Evolutionary conservation across 116 monocot genomes (phyloP), one percentile per base, ranked within the genome.

Genomic region (Zostera marina): DNA sequence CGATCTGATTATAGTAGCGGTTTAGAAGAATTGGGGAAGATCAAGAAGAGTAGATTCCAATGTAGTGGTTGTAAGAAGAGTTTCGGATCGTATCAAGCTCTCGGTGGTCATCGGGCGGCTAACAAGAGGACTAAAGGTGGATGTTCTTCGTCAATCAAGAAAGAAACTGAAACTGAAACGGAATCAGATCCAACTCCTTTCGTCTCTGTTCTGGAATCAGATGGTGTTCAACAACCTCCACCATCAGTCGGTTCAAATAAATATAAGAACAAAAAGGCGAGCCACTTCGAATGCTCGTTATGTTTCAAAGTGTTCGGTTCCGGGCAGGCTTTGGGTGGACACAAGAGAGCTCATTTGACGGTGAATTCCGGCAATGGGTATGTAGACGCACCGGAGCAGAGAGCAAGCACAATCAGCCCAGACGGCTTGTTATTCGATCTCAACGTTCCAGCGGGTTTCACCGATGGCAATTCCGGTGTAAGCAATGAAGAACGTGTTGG

Each of bases 81-180:
- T 24, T 83, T 83, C 64, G 26, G 44, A 5, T 72, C 79, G 47
- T 70, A 73, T 44, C 79, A 83, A 62, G 83, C 79, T 41, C 76
- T 83, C 59, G 83, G 79, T 0, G 79, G 83, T 17, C 83, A 83
- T 49, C 64, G 76, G 5, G 73, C 79, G 3, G 62, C 65, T 12
- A 73, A 79, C 47, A 66, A 66, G 56, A 56, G 47, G 47, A 22
- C 45, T 13, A 53, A 52, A 11, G 24, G 26, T 14, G 22, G 22
- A n/a, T 52, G 40, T 16, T 41, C 15, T 40, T 12, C 25, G 40
- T 14, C 32, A 15, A 8, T 6, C 21, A 41, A 53, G 19, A 39
- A 52, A 10, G 15, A 10, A n/a, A 16, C 49, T 41, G 19, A 49
- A 38, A 45, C 49, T 10, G 63, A 47, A 19, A 41, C 32, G 2